These are phyloP conservation scores for Lasiosphaeria hispida DNA, from an alignment of 495 filamentous ascomycete species.

Conservation along the genomic window DNA sequence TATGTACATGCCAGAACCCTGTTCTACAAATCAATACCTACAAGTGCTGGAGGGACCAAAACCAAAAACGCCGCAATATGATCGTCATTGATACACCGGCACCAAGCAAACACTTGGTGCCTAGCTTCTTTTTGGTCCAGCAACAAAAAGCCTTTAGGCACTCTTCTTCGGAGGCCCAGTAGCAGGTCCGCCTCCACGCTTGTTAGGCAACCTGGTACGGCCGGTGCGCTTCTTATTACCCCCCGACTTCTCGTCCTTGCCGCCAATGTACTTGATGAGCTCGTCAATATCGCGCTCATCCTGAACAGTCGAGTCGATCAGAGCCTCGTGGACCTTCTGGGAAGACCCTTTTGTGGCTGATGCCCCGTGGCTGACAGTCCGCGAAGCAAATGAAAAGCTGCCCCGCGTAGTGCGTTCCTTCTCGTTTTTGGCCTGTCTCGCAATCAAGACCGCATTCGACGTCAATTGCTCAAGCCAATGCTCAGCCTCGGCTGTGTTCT, in stretches of 20 bases:
- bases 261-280: constrained; percentile 16
- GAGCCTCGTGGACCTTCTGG: background rate
- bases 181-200: background rate
- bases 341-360: background rate
- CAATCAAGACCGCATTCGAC: constrained; percentile 87
- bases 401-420: constrained; percentile 62
- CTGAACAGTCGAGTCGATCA: background rate
- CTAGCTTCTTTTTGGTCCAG: too few relatives aligned
- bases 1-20: constrained; percentile 3
- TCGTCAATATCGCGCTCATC: constrained; percentile 13
- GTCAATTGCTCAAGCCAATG: constrained; percentile 96
- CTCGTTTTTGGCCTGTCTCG: constrained; percentile 82
- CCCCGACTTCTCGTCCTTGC: constrained; percentile 11
- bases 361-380: constrained; percentile 46
- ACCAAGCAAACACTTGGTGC: too few relatives aligned
- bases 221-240: constrained; percentile 9
- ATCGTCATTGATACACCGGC: background rate
- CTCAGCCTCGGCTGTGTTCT: constrained; percentile 92
- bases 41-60: background rate
- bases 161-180: background rate
- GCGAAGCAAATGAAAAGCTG: constrained; percentile 45
- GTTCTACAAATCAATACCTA: background rate
- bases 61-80: background rate
- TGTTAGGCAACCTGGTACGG: constrained; percentile 6
- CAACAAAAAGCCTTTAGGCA: too few relatives aligned